Percentiles rank a stretch among this genome's conserved stretches.
Conservation (phyloP, 2,329 filamentous ascomycete species). For the Phialocephala subalpina region DNA sequence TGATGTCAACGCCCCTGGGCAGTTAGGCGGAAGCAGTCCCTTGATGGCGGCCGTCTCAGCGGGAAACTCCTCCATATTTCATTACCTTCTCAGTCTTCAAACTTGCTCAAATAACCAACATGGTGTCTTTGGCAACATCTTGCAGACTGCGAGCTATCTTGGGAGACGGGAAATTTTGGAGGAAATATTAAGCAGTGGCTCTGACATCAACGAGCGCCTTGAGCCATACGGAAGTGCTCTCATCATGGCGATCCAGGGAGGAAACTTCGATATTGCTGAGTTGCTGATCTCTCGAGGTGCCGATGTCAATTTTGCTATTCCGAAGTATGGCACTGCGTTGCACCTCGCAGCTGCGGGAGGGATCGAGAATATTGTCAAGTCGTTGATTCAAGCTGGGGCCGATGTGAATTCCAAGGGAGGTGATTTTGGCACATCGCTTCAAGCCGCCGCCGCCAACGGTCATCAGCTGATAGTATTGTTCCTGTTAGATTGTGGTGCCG, state of each 20-base stretch:
- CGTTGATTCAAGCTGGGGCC: conserved; percentile 9
- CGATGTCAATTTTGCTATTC: background rate
- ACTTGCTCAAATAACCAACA: background rate
- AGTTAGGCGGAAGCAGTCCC: conserved; percentile 2
- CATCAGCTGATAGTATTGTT: conserved; percentile 15
- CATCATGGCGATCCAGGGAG: conserved; percentile 11
- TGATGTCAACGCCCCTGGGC: background rate
- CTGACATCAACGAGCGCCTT: conserved; percentile 7
- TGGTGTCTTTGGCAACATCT: conserved; percentile 1
- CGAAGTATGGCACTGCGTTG: conserved; percentile 4
- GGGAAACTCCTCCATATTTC: background rate
- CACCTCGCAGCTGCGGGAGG: conserved; percentile 6
- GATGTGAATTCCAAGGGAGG: conserved; percentile 22
- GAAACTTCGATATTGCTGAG: conserved; percentile 5
- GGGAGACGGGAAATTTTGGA: conserved; percentile 5
- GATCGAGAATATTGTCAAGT: conserved; percentile 1
- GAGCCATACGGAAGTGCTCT: conserved; percentile 1
- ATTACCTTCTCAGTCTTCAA: background rate
- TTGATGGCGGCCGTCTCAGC: conserved; percentile 6
- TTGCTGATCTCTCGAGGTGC: conserved; percentile 11
- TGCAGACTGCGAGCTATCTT: conserved; percentile 12
- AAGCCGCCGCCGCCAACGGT: conserved; percentile 18
- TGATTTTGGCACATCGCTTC: conserved; percentile 17
- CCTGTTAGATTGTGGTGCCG: conserved; percentile 22
- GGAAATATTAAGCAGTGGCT: conserved; percentile 8